These are phyloP conservation scores for Colletotrichum sp. DNA, from an alignment of 2,329 filamentous ascomycete species.

Conservation along the genomic window DNA sequence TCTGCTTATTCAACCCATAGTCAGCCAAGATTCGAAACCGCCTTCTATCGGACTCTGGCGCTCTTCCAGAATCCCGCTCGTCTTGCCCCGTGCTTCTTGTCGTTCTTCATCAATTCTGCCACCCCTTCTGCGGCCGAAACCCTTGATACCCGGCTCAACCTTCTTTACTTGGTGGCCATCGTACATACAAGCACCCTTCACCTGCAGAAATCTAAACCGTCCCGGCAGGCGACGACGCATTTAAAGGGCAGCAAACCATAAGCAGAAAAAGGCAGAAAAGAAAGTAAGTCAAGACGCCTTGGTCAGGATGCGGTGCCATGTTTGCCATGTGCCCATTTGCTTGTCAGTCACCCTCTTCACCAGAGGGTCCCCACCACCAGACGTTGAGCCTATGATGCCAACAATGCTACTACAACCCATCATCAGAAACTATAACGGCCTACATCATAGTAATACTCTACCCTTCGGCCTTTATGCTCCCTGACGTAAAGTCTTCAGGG, in stretches of 20 bases:
- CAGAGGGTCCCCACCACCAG: background rate
- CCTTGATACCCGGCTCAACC: background rate
- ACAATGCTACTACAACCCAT: background rate
- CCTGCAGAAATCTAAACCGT: background rate
- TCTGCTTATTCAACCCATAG: conserved; percentile 16
- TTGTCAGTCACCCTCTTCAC: background rate
- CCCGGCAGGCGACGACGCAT: background rate
- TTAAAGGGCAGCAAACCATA: background rate
- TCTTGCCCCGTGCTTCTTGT: background rate
- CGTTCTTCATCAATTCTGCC: background rate
- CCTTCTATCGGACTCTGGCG: conserved; percentile 5
- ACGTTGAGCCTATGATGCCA: background rate
- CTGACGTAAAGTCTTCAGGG: background rate
- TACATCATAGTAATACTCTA: background rate
- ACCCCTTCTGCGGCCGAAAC: background rate
- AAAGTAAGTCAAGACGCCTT: background rate
- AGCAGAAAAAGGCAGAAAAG: background rate
- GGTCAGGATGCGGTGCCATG: background rate
- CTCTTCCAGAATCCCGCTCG: conserved; percentile 6
- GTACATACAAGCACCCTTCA: background rate
- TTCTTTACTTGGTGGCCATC: background rate
- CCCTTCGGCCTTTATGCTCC: background rate
- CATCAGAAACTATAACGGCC: background rate
- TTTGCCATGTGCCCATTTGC: background rate
- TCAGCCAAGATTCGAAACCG: conserved; percentile 20